Percentiles rank a stretch among this genome's conserved stretches.
These are phyloP conservation scores for Emmonsiellopsis sp. DNA, from an alignment of 2,329 filamentous ascomycete species.

Conservation along the genomic window DNA sequence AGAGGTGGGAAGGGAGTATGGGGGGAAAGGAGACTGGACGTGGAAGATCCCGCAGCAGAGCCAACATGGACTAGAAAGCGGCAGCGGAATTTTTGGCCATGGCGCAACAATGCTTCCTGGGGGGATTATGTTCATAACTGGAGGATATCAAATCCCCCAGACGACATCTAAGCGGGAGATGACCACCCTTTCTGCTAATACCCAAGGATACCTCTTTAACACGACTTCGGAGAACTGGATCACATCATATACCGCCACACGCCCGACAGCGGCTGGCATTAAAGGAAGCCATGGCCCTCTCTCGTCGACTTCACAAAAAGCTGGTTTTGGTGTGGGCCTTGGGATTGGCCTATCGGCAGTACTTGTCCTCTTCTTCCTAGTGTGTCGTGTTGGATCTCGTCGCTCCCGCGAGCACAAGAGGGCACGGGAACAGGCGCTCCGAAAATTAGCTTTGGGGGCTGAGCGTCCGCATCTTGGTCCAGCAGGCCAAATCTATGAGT, in stretches of 20 bases:
- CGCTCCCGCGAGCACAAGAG: constrained; percentile 24
- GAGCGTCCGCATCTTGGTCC: constrained; percentile 40
- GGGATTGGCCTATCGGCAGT: constrained; percentile 53
- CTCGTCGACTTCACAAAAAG: constrained; percentile 32
- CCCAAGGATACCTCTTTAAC: constrained; percentile 51
- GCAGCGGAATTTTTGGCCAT: constrained; percentile 51
- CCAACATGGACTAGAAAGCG: constrained; percentile 33
- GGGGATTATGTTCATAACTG: constrained; percentile 52
- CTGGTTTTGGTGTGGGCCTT: constrained; percentile 57
- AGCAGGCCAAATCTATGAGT: constrained; percentile 24
- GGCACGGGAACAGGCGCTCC: constrained; percentile 46
- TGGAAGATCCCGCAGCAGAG: constrained; percentile 33
- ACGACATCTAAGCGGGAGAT: constrained; percentile 29
- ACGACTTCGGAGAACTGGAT: constrained; percentile 52
- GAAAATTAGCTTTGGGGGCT: constrained; percentile 43
- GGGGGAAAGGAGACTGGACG: constrained; percentile 37
- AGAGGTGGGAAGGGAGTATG: constrained; percentile 65
- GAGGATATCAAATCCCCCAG: constrained; percentile 46
- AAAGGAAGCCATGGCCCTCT: constrained; percentile 15
- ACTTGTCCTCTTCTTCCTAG: constrained; percentile 37
- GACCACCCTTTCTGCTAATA: constrained; percentile 27
- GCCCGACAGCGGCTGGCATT: constrained; percentile 14
- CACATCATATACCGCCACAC: constrained; percentile 46
- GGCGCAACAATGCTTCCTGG: constrained; percentile 54
- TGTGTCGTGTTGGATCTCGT: constrained; percentile 45